A percentile compares a stretch with the other conserved stretches of the same genome.
These are phyloP conservation scores for Hanseniaspora jakobsenii DNA, from an alignment of 805 yeast genomes.

Conservation along the genomic window DNA sequence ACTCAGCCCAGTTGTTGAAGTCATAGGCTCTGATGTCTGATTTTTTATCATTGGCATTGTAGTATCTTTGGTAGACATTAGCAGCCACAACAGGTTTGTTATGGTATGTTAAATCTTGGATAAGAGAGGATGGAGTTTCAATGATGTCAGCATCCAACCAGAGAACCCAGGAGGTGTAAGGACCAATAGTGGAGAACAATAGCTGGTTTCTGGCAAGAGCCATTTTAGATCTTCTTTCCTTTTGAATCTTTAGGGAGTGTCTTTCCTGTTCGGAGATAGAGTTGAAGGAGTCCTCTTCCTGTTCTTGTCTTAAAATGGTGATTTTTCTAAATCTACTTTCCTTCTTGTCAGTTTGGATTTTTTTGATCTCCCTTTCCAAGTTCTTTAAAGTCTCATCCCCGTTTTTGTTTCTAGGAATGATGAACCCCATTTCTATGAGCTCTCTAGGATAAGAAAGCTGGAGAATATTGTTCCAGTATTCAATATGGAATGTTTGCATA, in stretches of 20 bases:
- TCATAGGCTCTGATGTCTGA: constrained; percentile 74
- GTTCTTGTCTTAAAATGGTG: constrained; percentile 81
- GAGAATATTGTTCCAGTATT: constrained; percentile 78
- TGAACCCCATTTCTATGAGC: constrained; percentile 78
- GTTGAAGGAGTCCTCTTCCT: constrained; percentile 47
- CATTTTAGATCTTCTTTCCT: constrained; percentile 80
- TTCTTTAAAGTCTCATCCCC: constrained; percentile 69
- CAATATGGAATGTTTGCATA: constrained; percentile 70
- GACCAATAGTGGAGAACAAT: constrained; percentile 75
- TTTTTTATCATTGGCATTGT: constrained; percentile 45
- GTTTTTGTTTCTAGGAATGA: constrained; percentile 66
- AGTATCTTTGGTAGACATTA: constrained; percentile 79
- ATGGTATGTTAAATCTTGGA: constrained; percentile 78
- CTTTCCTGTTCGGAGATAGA: constrained; percentile 76
- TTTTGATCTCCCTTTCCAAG: constrained; percentile 65
- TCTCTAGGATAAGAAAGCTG: constrained; percentile 71
- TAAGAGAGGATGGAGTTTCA: constrained; percentile 70
- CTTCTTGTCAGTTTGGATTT: constrained; percentile 51
- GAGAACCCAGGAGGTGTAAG: constrained; percentile 85
- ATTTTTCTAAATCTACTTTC: constrained; percentile 65
- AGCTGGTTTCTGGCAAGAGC: constrained; percentile 89
- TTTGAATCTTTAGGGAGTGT: constrained; percentile 78
- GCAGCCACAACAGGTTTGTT: constrained; percentile 83
- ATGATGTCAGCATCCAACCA: constrained; percentile 95
- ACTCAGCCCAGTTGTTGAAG: constrained; percentile 89